phyloP scores from a whole-genome alignment of 495 filamentous ascomycete species.

The Echria macrotheca region DNA sequence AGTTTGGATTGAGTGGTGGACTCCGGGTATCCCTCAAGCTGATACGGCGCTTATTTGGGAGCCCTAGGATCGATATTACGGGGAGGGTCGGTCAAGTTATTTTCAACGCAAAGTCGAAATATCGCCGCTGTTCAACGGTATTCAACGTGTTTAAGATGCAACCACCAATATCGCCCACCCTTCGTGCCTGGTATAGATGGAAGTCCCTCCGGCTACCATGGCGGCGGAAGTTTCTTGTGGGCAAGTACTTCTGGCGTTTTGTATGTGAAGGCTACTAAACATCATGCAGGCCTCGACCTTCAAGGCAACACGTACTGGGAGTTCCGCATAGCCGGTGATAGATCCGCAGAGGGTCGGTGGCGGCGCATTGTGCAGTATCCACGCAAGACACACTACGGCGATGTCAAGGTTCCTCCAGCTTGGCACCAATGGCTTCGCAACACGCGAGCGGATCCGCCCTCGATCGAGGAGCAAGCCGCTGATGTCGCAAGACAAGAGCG shows the following conservation, averaged over 20 bases:
- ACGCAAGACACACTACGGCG: slow-evolving; percentile 55
- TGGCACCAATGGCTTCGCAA: slow-evolving; percentile 98
- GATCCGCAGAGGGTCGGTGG: slow-evolving; percentile 43
- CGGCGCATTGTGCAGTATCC: slow-evolving; percentile 66
- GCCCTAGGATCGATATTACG: no score
- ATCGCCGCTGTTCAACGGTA: no score
- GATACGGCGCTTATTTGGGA: no score
- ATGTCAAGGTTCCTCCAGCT: slow-evolving; percentile 60
- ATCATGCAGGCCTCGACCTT: slow-evolving; percentile 67
- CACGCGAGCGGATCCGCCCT: slow-evolving; percentile 64
- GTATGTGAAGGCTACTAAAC: not conserved
- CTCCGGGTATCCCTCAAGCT: no score
- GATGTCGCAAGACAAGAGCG: slow-evolving; percentile 63
- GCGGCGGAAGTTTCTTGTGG: slow-evolving; percentile 74
- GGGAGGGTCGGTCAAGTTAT: no score
- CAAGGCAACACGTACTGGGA: slow-evolving; percentile 93
- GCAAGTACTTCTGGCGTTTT: slow-evolving; percentile 36
- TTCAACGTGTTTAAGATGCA: no score
- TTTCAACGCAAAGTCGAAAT: no score
- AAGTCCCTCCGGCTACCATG: slow-evolving; percentile 79
- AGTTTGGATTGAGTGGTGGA: no score
- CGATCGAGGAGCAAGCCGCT: slow-evolving; percentile 64
- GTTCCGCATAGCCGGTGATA: slow-evolving; percentile 61
- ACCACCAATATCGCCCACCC: slow-evolving; percentile 31
- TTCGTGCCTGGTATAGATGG: slow-evolving; percentile 71